Evolutionary conservation across 2,329 filamentous ascomycete species (phyloP), one percentile per base, ranked within the genome.

Genomic region (Pseudocercospora cruenta): DNA sequence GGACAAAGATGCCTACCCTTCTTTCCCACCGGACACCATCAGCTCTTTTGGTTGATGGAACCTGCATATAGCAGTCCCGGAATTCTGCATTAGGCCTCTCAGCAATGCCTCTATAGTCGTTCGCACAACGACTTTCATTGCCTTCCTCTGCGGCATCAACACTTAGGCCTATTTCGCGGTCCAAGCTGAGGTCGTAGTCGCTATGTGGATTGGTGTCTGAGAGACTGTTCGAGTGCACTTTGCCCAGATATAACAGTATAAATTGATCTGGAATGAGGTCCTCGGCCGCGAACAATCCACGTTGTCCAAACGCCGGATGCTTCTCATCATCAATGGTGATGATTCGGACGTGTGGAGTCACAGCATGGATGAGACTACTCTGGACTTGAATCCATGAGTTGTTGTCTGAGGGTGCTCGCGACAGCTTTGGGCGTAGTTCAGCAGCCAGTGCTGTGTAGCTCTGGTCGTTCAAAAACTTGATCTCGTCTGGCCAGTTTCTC

Each of bases 111-210:
- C 84, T 79, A 72, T 85, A 86, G 72, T 86, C 84, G 68, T 86
- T 86, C 66, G 83, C 80, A 69, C 84, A 85, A 51, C 84, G 77
- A 4, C 82, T 80, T 69, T 86, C 83, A 68, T 86, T 86, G 28
- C 84, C 84, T 68, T 80, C 79, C 1, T 72, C 74, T 1, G 79
- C 78, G 3, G 82, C 83, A 70, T 86, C 84, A 9, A 85, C 79
- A 19, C 80, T 80, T 10, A 86, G 72, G 10, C 78, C 81, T 6
- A 82, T 70, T 3, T 85, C 82, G 22, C 82, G 78, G 72, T 85
- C 83, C 14, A 86, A 75, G 22, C 78, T 82, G 4, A 86, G 76
- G 69, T 86, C 84, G 73, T 86, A 86, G 72, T 84, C 79, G 19
- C 81, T 83, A 3, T 73, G 68, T 16, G 76, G 73, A 66, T 86